Conservation (phyloP, 208 protist species). For the Trichomonas tenax region DNA sequence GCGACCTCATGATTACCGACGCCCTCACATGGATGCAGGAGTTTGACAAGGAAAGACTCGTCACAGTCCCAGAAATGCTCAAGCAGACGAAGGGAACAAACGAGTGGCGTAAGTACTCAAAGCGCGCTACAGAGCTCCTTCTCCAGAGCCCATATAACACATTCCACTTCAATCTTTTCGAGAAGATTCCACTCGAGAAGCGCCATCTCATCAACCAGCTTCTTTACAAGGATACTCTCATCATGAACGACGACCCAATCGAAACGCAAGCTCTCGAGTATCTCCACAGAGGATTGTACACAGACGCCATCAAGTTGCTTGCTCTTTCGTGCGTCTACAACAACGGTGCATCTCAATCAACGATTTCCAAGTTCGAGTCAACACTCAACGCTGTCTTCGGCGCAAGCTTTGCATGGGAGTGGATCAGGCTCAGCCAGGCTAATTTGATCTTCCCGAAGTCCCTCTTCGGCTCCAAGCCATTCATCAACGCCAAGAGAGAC, state of each 20-base stretch:
- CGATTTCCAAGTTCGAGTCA: background rate
- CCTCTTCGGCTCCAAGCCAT: background rate
- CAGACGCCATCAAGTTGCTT: background rate
- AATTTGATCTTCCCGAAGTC: background rate
- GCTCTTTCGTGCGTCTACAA: background rate
- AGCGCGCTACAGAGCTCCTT: background rate
- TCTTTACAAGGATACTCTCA: background rate
- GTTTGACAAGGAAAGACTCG: background rate
- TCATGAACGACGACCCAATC: background rate
- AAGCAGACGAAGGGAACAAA: background rate
- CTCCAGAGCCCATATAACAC: background rate
- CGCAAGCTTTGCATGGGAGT: background rate
- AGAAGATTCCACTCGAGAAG: background rate
- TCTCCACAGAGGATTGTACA: background rate
- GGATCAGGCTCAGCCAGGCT: background rate
- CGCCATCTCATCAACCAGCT: background rate
- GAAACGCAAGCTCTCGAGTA: background rate
- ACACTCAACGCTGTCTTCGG: background rate
- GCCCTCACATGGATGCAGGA: background rate
- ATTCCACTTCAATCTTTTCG: background rate
- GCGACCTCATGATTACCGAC: background rate
- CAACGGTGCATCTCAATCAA: background rate
- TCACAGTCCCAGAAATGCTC: background rate
- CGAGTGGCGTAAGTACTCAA: background rate
- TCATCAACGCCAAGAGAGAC: background rate